A percentile compares a stretch with the other conserved stretches of the same genome.
phyloP scores from a whole-genome alignment of 805 yeast species.

The Starmerella davenportii region DNA sequence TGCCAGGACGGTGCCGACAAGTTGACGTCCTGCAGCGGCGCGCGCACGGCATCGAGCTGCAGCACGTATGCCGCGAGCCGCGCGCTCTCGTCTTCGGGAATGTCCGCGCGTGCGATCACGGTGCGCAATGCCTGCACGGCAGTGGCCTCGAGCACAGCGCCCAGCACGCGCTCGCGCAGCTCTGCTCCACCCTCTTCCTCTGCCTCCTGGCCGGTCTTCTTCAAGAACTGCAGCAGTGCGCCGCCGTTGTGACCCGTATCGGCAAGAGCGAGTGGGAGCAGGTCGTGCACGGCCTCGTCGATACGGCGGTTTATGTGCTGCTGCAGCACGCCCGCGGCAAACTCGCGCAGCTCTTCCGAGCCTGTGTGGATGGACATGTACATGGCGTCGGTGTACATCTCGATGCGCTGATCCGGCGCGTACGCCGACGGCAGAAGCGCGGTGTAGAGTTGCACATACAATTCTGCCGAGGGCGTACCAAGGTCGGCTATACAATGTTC shows the following conservation, averaged over 20 bases:
- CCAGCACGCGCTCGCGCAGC: constrained; percentile 11
- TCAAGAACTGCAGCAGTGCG: background rate
- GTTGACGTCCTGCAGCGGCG: constrained; percentile 11
- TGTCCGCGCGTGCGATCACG: constrained; percentile 17
- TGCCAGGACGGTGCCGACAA: constrained; percentile 23
- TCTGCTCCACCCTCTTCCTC: constrained; percentile 13
- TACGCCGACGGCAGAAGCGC: constrained; percentile 15
- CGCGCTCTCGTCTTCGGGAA: constrained; percentile 19
- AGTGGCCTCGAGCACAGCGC: constrained; percentile 23
- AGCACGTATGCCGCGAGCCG: constrained; percentile 7
- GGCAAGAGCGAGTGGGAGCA: constrained; percentile 7
- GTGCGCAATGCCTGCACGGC: constrained; percentile 13
- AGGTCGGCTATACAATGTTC: constrained; percentile 4
- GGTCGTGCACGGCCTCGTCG: constrained; percentile 3
- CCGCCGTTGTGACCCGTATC: background rate
- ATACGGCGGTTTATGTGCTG: constrained; percentile 1
- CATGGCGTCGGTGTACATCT: constrained; percentile 13
- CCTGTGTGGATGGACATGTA: constrained; percentile 3
- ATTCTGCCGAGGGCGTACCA: constrained; percentile 1
- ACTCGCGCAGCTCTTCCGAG: constrained; percentile 2
- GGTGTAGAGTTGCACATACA: constrained; percentile 9
- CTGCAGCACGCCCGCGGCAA: constrained; percentile 7
- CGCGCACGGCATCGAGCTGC: constrained; percentile 9
- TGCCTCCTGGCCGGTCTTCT: constrained; percentile 7
- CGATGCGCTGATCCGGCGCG: constrained; percentile 6